These are phyloP conservation scores for Adansonia grandidieri DNA, from an alignment of 441 rosid species.

Conservation along the genomic window DNA sequence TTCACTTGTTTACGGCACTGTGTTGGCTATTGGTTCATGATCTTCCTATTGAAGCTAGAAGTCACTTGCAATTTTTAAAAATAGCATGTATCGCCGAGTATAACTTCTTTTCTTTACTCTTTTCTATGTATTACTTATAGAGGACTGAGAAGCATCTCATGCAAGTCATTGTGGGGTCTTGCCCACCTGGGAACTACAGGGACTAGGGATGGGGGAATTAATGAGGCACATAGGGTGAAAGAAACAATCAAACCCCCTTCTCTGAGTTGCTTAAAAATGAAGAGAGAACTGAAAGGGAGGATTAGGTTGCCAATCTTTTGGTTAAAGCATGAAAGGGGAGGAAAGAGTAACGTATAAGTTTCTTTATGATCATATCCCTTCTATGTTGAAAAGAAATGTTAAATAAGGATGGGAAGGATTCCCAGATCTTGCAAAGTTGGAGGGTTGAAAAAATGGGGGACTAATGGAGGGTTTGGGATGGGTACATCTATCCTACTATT, in stretches of 20 bases:
- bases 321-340: background rate
- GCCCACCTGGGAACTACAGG: background rate
- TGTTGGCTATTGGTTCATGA: background rate
- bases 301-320: background rate
- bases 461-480: background rate
- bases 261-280: background rate
- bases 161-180: background rate
- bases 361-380: background rate
- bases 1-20: conserved; percentile 7
- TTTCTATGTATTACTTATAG: background rate
- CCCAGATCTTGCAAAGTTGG: background rate
- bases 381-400: background rate
- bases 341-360: background rate
- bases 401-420: background rate
- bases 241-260: background rate
- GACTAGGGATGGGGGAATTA: background rate
- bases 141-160: background rate
- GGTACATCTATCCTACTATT: background rate
- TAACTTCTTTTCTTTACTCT: background rate
- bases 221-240: conserved; percentile 1
- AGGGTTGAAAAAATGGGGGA: background rate
- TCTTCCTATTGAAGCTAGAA: background rate
- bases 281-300: background rate
- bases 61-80: background rate
- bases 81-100: background rate